phyloP scores from a whole-genome alignment of 805 yeast genomes.

The Candida succiphila region DNA sequence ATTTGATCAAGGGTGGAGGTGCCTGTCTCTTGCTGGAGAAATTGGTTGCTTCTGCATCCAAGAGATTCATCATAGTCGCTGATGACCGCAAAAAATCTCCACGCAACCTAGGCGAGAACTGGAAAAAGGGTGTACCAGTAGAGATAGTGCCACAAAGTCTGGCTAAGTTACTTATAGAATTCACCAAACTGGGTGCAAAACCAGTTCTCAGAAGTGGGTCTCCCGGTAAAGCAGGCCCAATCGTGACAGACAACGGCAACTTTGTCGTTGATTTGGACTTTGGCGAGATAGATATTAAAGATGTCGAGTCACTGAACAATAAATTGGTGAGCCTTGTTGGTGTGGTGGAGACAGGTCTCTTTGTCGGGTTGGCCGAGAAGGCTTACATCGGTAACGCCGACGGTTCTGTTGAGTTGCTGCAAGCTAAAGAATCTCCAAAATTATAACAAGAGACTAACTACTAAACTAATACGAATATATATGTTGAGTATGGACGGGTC shows the following conservation, averaged over 20 bases:
- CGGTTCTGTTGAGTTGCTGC: conserved; percentile 30
- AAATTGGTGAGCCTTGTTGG: conserved; percentile 73
- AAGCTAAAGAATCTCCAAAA: background rate
- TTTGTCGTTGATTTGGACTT: conserved; percentile 89
- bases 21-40: conserved; percentile 96
- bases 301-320: conserved; percentile 43
- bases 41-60: conserved; percentile 78
- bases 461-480: too few species aligned
- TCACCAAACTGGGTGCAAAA: conserved; percentile 53
- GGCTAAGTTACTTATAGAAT: conserved; percentile 59
- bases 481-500: too few species aligned
- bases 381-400: conserved; percentile 85
- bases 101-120: conserved; percentile 55
- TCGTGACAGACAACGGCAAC: conserved; percentile 91
- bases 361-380: conserved; percentile 60
- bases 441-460: background rate
- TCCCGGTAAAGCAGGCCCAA: conserved; percentile 92
- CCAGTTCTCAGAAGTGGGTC: conserved; percentile 76
- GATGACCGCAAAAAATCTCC: conserved; percentile 80
- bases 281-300: conserved; percentile 50
- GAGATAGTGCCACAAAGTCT: conserved; percentile 89
- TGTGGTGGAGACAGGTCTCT: conserved; percentile 93
- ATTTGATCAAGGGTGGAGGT: conserved; percentile 96
- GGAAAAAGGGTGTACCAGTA: conserved; percentile 90
- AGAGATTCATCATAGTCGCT: conserved; percentile 77